These are phyloP conservation scores for Torulaspora microellipsoides DNA, from an alignment of 805 yeast genomes.

Conservation along the genomic window DNA sequence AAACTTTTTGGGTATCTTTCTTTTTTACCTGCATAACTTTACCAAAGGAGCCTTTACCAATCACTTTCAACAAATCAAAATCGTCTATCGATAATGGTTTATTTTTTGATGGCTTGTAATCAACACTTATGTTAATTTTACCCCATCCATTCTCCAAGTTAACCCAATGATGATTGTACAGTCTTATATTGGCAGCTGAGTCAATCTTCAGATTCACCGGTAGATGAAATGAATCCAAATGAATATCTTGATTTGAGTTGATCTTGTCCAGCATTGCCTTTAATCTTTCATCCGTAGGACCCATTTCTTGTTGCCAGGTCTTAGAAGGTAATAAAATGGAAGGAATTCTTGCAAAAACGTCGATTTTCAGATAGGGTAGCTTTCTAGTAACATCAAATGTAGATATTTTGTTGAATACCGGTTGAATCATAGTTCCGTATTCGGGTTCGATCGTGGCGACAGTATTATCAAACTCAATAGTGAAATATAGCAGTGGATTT, in stretches of 20 bases:
- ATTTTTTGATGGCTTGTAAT: conserved; percentile 61
- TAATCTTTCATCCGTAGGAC: conserved; percentile 27
- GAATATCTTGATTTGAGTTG: conserved; percentile 56
- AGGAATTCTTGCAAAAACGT: conserved; percentile 76
- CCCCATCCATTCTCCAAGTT: conserved; percentile 42
- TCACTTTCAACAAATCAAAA: conserved; percentile 87
- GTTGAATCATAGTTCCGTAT: conserved; percentile 70
- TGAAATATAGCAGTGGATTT: conserved; percentile 72
- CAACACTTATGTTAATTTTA: conserved; percentile 57
- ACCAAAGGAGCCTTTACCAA: conserved; percentile 97
- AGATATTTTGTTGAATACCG: conserved; percentile 84
- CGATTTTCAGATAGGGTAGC: conserved; percentile 60
- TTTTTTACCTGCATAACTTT: conserved; percentile 98
- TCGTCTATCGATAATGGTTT: conserved; percentile 81
- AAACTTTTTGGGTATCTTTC: conserved; percentile 89
- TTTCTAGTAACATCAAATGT: conserved; percentile 81
- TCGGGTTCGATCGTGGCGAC: conserved; percentile 85
- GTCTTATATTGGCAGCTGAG: conserved; percentile 48
- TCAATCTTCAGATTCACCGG: conserved; percentile 51
- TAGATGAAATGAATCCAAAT: conserved; percentile 66
- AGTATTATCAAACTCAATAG: conserved; percentile 92
- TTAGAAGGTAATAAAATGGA: conserved; percentile 49
- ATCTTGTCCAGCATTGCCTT: conserved; percentile 33
- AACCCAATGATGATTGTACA: conserved; percentile 63
- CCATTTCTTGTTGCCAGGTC: conserved; percentile 31